Percentiles rank a stretch among this genome's conserved stretches.
phyloP scores from a whole-genome alignment of 345 rosid species.

The Populus deltoides region DNA sequence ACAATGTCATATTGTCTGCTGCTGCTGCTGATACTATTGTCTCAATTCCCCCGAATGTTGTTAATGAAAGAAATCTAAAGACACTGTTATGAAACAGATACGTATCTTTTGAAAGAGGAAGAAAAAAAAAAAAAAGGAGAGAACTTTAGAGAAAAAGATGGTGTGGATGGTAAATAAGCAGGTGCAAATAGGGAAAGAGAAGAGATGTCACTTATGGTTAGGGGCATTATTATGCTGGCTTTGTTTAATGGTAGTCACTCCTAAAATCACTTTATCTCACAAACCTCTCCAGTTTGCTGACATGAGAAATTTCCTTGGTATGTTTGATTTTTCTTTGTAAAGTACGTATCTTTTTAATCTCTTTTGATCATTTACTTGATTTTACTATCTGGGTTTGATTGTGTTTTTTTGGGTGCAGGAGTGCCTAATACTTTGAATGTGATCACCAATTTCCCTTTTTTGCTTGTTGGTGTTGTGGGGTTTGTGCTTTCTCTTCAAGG shows the following conservation, averaged over 20 bases:
- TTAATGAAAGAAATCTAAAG: too few relatives aligned
- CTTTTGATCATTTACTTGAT: neutral
- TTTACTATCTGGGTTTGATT: slow-evolving; percentile 18
- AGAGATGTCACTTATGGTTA: slow-evolving; percentile 38
- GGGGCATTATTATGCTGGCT: slow-evolving; percentile 58
- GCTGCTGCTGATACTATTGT: too few relatives aligned
- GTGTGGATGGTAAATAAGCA: slow-evolving; percentile 55
- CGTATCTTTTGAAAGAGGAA: neutral
- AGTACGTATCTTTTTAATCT: neutral
- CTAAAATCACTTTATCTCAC: slow-evolving; percentile 57
- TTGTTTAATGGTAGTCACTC: slow-evolving; percentile 59
- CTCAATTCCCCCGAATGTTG: too few relatives aligned
- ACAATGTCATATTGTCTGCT: too few relatives aligned
- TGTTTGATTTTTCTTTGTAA: neutral
- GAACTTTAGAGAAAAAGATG: slow-evolving; percentile 24
- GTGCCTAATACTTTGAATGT: slow-evolving; percentile 89
- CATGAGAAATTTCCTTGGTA: slow-evolving; percentile 84
- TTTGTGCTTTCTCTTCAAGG: slow-evolving; percentile 68
- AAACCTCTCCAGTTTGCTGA: slow-evolving; percentile 59
- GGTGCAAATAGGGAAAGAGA: slow-evolving; percentile 35
- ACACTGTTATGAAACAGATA: too few relatives aligned
- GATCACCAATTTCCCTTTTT: slow-evolving; percentile 77
- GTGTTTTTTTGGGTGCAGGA: slow-evolving; percentile 34
- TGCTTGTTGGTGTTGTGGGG: slow-evolving; percentile 75
- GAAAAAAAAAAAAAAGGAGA: slow-evolving; percentile 3